Evolutionary conservation across 1,284 basidiomycete genomes (phyloP).

Genomic region (Fomes fomentarius): DNA sequence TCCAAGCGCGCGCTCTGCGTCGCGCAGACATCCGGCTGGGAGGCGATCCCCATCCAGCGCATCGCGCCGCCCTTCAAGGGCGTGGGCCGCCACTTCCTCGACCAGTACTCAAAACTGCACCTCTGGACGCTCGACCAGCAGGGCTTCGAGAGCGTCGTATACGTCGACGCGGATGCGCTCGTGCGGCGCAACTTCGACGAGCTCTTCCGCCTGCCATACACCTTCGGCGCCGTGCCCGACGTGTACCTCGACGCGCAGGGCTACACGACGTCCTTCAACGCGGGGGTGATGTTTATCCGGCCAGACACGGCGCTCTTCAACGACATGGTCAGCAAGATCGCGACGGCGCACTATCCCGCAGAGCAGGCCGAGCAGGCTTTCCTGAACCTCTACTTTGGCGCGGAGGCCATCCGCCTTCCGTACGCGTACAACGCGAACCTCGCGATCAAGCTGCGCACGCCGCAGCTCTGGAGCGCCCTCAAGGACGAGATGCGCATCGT

Average conservation of each 20-base stretch:
- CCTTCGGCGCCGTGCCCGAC: constrained; percentile 48
- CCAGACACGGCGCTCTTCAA: constrained; percentile 37
- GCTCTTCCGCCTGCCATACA: constrained; percentile 45
- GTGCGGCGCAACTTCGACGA: constrained; percentile 48
- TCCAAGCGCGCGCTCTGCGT: constrained; percentile 44
- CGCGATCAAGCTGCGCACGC: constrained; percentile 42
- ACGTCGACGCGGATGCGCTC: constrained; percentile 48
- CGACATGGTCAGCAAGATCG: constrained; percentile 41
- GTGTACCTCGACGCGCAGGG: constrained; percentile 38
- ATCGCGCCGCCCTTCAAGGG: constrained; percentile 44
- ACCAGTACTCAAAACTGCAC: constrained; percentile 49
- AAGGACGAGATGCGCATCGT: constrained; percentile 41
- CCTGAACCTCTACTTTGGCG: constrained; percentile 46
- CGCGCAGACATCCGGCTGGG: constrained; percentile 43
- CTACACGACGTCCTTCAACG: constrained; percentile 44
- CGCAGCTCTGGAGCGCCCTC: constrained; percentile 40
- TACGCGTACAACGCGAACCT: constrained; percentile 51
- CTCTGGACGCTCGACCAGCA: constrained; percentile 44
- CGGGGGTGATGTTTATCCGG: constrained; percentile 44
- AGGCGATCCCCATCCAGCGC: constrained; percentile 37
- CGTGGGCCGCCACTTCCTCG: constrained; percentile 41
- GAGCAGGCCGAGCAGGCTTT: constrained; percentile 48
- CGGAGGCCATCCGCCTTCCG: constrained; percentile 41
- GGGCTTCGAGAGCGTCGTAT: constrained; percentile 38
- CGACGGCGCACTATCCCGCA: constrained; percentile 38